Conservation (phyloP, 108 stramenopile species). For the Thalassiosira profunda region DNA sequence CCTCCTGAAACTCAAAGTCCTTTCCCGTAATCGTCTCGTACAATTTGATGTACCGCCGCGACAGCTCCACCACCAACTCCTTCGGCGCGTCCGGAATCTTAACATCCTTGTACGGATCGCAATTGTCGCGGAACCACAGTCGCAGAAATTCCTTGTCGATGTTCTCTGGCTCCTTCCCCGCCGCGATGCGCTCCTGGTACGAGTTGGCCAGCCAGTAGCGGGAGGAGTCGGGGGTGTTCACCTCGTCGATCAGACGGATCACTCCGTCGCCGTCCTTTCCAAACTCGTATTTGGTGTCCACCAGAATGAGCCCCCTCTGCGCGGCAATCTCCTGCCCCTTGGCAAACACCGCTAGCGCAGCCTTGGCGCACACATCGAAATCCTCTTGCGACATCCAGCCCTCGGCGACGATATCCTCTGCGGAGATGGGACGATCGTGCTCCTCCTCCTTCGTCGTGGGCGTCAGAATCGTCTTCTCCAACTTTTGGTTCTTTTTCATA, state of each 20-base stretch:
- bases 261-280: constrained; percentile 87
- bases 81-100: constrained; percentile 95
- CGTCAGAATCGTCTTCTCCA: constrained; percentile 84
- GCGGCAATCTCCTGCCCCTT: constrained; percentile 90
- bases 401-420: constrained; percentile 85
- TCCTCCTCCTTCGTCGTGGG: constrained; percentile 98
- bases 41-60: constrained; percentile 94
- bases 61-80: constrained; percentile 95
- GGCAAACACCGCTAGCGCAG: constrained; percentile 81
- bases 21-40: constrained; percentile 97
- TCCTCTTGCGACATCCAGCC: constrained; percentile 92
- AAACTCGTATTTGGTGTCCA: constrained; percentile 99
- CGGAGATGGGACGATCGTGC: constrained; percentile 97
- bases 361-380: constrained; percentile 80
- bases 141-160: constrained; percentile 99
- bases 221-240: constrained; percentile 98
- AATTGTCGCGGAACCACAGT: constrained; percentile 95
- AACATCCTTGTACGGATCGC: constrained; percentile 98
- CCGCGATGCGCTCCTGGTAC: constrained; percentile 83
- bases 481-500: constrained; percentile 94
- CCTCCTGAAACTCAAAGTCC: constrained; percentile 73
- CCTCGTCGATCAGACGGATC: constrained; percentile 97
- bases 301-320: constrained; percentile 93
- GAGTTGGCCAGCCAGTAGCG: constrained; percentile 96
- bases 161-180: constrained; percentile 96